Evolutionary conservation across 1,284 basidiomycete species (phyloP).

Genomic region (Flammula alnicola): DNA sequence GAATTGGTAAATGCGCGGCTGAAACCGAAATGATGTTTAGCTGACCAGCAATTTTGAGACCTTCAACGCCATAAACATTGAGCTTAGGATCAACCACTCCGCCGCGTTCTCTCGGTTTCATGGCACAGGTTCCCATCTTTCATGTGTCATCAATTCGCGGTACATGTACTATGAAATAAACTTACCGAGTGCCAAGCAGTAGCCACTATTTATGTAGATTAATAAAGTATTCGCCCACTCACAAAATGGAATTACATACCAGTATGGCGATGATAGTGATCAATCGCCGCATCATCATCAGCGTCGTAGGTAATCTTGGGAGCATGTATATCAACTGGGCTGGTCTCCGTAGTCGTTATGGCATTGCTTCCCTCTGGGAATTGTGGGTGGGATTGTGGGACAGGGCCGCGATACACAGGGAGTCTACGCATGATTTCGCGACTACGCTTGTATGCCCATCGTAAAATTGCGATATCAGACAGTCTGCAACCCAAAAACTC

Average conservation of each 20-base stretch:
- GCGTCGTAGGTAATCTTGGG: constrained; percentile 55
- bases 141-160: not conserved
- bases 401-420: constrained; percentile 59
- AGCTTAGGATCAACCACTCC: constrained; percentile 67
- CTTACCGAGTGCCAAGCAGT: constrained; percentile 63
- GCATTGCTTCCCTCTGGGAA: constrained; percentile 55
- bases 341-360: constrained; percentile 30
- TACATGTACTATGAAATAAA: not conserved
- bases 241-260: constrained; percentile 18
- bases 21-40: not conserved
- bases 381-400: constrained; percentile 46
- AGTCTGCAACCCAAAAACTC: constrained; percentile 32
- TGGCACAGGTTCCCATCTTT: constrained; percentile 68
- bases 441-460: constrained; percentile 61
- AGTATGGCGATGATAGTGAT: constrained; percentile 40
- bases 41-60: constrained; percentile 62
- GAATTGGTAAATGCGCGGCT: not conserved
- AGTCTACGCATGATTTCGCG: constrained; percentile 64
- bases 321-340: constrained; percentile 45
- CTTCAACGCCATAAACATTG: constrained; percentile 64
- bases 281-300: constrained; percentile 61
- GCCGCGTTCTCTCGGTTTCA: constrained; percentile 59
- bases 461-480: constrained; percentile 55
- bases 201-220: constrained; percentile 36
- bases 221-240: not conserved